Conservation (phyloP, 2,329 filamentous ascomycete genomes). For the Aureobasidium sp. region DNA sequence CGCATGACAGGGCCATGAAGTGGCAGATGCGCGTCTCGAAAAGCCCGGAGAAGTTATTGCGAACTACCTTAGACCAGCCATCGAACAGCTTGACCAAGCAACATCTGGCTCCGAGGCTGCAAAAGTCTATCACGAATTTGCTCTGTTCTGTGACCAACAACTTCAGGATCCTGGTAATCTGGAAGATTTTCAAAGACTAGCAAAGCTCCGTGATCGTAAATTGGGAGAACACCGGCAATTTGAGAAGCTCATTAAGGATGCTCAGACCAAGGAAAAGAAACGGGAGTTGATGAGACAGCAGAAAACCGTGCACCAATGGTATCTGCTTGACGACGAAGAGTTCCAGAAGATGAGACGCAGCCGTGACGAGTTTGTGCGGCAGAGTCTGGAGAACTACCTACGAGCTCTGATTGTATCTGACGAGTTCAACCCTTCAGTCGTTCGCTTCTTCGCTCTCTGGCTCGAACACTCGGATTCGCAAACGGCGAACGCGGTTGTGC, state of each 20-base stretch:
- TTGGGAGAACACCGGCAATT: constrained; percentile 53
- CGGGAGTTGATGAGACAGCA: constrained; percentile 32
- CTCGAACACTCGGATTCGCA: constrained; percentile 74
- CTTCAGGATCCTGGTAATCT: constrained; percentile 77
- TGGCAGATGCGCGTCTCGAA: constrained; percentile 83
- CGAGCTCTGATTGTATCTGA: constrained; percentile 78
- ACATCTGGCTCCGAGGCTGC: constrained; percentile 67
- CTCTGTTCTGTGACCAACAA: constrained; percentile 90
- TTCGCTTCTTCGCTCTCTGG: constrained; percentile 93
- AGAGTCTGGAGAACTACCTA: constrained; percentile 90
- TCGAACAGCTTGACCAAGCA: constrained; percentile 68
- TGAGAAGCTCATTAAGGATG: constrained; percentile 69
- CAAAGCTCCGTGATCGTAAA: constrained; percentile 53
- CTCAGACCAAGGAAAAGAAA: constrained; percentile 44
- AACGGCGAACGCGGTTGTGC: constrained; percentile 70
- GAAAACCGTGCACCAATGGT: constrained; percentile 74
- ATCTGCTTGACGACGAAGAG: constrained; percentile 83
- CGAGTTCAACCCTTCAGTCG: constrained; percentile 77
- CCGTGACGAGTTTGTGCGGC: constrained; percentile 73
- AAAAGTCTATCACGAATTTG: constrained; percentile 89
- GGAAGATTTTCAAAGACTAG: constrained; percentile 75
- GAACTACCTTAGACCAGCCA: constrained; percentile 75
- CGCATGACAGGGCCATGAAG: constrained; percentile 60
- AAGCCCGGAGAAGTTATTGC: constrained; percentile 86
- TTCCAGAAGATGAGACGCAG: constrained; percentile 69